Conservation (phyloP, 352 stramenopile genomes). For the Phytophthora citricola region DNA sequence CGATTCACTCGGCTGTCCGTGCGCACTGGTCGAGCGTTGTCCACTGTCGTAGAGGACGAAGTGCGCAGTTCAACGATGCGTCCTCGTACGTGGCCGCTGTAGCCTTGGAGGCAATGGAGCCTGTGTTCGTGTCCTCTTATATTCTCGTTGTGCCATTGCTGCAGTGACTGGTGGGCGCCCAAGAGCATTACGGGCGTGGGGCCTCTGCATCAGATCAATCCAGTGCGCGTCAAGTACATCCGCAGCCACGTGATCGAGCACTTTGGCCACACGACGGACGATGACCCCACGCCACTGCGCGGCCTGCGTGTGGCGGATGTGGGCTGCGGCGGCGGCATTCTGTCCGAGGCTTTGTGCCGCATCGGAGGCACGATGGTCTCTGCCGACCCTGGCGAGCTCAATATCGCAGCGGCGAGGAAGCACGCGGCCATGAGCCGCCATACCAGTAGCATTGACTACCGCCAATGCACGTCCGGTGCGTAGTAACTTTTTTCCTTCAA, state of each 20-base stretch:
- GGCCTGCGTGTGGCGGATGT: slow-evolving; percentile 73
- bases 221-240: slow-evolving; percentile 88
- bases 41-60: slow-evolving; percentile 78
- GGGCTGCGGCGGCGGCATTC: slow-evolving; percentile 84
- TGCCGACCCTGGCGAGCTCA: slow-evolving; percentile 71
- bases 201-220: slow-evolving; percentile 83
- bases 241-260: slow-evolving; percentile 71
- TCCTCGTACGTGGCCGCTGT: slow-evolving; percentile 55
- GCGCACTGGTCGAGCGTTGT: slow-evolving; percentile 44
- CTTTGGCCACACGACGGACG: slow-evolving; percentile 53
- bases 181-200: slow-evolving; percentile 79
- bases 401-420: slow-evolving; percentile 73
- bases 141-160: slow-evolving; percentile 6
- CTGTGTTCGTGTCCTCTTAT: neutral
- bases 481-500: neutral
- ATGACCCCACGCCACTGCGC: slow-evolving; percentile 61
- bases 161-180: slow-evolving; percentile 85
- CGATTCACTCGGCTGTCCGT: neutral
- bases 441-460: slow-evolving; percentile 83
- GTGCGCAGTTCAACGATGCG: slow-evolving; percentile 80
- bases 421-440: slow-evolving; percentile 59
- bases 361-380: slow-evolving; percentile 81
- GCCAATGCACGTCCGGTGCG: slow-evolving; percentile 78
- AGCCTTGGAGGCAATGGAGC: neutral
- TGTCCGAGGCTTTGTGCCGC: slow-evolving; percentile 81